Evolutionary conservation across 352 stramenopile genomes (phyloP), one percentile per base, ranked within the genome.

Genomic region (Pythium dissimile): DNA sequence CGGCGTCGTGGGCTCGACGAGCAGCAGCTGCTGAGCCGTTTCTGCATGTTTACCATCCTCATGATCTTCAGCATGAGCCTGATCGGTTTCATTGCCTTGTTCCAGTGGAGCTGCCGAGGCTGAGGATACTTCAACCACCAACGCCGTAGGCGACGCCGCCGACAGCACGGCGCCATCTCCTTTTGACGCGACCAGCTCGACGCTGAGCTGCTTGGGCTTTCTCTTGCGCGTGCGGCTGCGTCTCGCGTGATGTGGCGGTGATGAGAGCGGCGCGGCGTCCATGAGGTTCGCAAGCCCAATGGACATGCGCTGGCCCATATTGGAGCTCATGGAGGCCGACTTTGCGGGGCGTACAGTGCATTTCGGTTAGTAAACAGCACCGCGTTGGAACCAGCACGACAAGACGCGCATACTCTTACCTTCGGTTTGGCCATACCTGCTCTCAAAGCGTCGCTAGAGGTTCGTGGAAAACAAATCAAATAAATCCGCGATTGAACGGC

Each of bases 201-300:
- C 48, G 20, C 38, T 48, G 47, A 35, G 28, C n/a, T n/a, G n/a
- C n/a, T n/a, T n/a, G n/a, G n/a, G n/a, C 28, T 42, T 41, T 1
- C 27, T 11, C 32, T 47, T 64, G n/a, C 15, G 39, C 18, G 5
- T 21, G 7, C 48, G 57, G 16, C 35, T 15, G 30, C 32, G 38
- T 20, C 10, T 30, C n/a, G n/a, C 26, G 5, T 18, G 34, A 3
- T 56, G 16, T 13, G 21, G 1, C 15, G 51, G n/a, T 24, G 53
- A 49, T 18, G 24, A n/a, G n/a, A n/a, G 44, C 39, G 59, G 59
- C 52, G 43, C 31, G 1, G 30, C 32, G 37, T 67, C 59, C n/a
- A 55, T 24, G 31, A 67, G 59, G 26, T 67, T 67, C 37, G 59
- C 59, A 16, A 67, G 26, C 8, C 59, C 59, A 24, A 67, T 62